Percentiles rank a stretch among this genome's conserved stretches.
Evolutionary conservation across 306 rosid species (phyloP).

Genomic region (Citrullus colocynthis): DNA sequence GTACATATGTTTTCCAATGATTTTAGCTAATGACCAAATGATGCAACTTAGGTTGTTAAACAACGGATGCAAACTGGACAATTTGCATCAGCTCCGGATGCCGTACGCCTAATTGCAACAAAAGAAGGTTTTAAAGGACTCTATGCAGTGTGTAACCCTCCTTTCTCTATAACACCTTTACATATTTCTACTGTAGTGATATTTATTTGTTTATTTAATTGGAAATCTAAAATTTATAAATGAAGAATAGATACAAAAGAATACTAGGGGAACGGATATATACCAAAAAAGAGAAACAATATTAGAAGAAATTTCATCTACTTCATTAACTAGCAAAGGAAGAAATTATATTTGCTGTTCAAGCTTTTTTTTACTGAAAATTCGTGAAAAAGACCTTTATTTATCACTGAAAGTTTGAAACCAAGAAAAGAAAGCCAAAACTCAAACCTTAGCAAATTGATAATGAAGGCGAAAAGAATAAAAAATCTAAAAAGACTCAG

Average conservation of each 20-base stretch:
- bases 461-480: not conserved
- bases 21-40: constrained; percentile 9
- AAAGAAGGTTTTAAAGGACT: constrained; percentile 80
- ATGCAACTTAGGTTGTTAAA: constrained; percentile 67
- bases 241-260: not conserved
- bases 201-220: not conserved
- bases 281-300: not conserved
- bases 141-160: constrained; percentile 53
- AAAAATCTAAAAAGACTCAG: not conserved
- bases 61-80: constrained; percentile 98
- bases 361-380: not conserved
- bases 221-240: not conserved
- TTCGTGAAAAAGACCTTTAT: not conserved
- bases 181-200: not conserved
- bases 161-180: not conserved
- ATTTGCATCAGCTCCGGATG: constrained; percentile 66
- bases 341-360: not conserved
- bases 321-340: too few species aligned
- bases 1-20: not conserved
- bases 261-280: not conserved
- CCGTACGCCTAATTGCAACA: constrained; percentile 66
- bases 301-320: not conserved
- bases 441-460: not conserved
- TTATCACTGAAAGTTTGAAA: not conserved
- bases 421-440: not conserved